Percentiles rank a stretch among this genome's conserved stretches.
Conservation (phyloP, 2,329 filamentous ascomycete species). For the Exophiala lecanii-corni region DNA sequence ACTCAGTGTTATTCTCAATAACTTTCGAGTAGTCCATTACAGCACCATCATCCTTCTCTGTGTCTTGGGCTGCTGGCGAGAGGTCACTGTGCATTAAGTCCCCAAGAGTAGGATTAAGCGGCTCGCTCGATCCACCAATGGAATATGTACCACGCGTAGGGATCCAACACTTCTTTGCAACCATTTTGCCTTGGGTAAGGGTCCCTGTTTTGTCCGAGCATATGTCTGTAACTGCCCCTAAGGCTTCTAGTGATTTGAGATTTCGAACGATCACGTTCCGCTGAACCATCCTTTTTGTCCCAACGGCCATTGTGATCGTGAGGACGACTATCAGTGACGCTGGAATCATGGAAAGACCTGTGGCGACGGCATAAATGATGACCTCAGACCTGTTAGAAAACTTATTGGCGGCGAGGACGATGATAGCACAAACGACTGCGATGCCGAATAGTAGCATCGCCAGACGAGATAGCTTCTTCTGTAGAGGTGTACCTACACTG, state of each 20-base stretch:
- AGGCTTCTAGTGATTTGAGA: slow-evolving; percentile 48
- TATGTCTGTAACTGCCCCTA: slow-evolving; percentile 53
- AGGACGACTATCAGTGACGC: slow-evolving; percentile 56
- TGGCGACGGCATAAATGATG: slow-evolving; percentile 61
- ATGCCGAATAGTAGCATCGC: slow-evolving; percentile 63
- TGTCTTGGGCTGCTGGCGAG: slow-evolving; percentile 29
- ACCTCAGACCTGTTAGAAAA: slow-evolving; percentile 54
- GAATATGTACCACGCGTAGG: slow-evolving; percentile 54
- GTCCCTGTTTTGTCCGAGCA: slow-evolving; percentile 52
- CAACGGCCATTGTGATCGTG: slow-evolving; percentile 59
- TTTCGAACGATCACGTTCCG: slow-evolving; percentile 50
- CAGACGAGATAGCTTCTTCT: slow-evolving; percentile 63
- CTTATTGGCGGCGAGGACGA: slow-evolving; percentile 62
- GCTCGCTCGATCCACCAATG: slow-evolving; percentile 51
- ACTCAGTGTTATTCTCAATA: slow-evolving; percentile 39
- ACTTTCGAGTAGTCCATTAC: background rate
- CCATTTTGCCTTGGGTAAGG: slow-evolving; percentile 58
- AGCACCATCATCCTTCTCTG: slow-evolving; percentile 17
- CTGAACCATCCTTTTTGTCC: slow-evolving; percentile 49
- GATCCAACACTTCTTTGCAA: slow-evolving; percentile 57
- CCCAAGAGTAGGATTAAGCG: slow-evolving; percentile 54
- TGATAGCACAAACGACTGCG: slow-evolving; percentile 63
- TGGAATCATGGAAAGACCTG: slow-evolving; percentile 57
- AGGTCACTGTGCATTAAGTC: slow-evolving; percentile 39
- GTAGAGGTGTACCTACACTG: slow-evolving; percentile 64